Conservation (phyloP, 768 basidiomycete species). For the Glaciozyma antarctica region DNA sequence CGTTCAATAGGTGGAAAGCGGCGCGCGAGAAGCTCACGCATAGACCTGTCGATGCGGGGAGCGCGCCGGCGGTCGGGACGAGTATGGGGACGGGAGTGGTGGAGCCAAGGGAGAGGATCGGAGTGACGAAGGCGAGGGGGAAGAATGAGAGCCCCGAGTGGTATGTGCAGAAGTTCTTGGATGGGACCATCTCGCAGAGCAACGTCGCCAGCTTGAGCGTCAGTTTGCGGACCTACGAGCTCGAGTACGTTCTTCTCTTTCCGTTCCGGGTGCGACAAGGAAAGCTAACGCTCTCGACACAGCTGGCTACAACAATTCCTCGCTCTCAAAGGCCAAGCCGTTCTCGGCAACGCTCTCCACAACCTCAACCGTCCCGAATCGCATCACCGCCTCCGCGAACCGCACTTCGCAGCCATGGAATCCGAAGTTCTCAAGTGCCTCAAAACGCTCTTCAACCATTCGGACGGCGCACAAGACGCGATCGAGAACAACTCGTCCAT, state of each 20-base stretch:
- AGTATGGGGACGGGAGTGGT: background rate
- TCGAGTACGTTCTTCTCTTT: constrained; percentile 50
- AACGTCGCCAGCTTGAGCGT: constrained; percentile 61
- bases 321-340: constrained; percentile 66
- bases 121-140: constrained; percentile 1
- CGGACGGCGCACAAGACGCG: constrained; percentile 58
- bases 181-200: constrained; percentile 70
- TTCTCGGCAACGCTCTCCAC: constrained; percentile 65
- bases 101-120: background rate
- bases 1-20: constrained; percentile 67
- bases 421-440: constrained; percentile 83
- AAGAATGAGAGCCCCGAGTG: constrained; percentile 71
- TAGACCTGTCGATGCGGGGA: constrained; percentile 26
- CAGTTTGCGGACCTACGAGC: constrained; percentile 69
- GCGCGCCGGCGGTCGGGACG: constrained; percentile 19
- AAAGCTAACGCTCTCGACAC: background rate
- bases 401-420: constrained; percentile 59
- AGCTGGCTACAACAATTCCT: constrained; percentile 79
- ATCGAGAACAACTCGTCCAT: constrained; percentile 63
- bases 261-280: background rate
- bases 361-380: constrained; percentile 51
- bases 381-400: constrained; percentile 4
- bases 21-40: constrained; percentile 59
- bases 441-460: constrained; percentile 64
- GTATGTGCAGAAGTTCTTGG: constrained; percentile 84